Conservation (phyloP, 306 rosid genomes). For the Macrotyloma uniflorum region DNA sequence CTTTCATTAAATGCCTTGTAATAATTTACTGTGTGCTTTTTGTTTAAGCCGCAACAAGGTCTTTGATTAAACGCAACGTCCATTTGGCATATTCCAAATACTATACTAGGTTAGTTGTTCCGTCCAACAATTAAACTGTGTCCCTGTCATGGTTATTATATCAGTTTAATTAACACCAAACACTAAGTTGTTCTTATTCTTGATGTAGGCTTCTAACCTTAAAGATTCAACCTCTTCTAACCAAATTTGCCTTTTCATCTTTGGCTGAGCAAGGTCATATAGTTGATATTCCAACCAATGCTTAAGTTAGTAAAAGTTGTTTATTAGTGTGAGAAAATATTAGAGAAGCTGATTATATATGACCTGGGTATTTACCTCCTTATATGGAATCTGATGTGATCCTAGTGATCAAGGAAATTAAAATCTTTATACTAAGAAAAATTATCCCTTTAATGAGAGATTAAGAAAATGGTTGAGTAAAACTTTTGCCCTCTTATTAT, state of each 20-base stretch:
- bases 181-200: background rate
- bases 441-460: background rate
- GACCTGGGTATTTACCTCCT: background rate
- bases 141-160: background rate
- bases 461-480: background rate
- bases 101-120: background rate
- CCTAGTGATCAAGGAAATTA: background rate
- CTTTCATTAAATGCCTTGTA: background rate
- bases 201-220: background rate
- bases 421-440: background rate
- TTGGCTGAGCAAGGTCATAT: background rate
- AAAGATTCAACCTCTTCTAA: background rate
- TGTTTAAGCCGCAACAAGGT: slow-evolving; percentile 7
- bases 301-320: too few relatives aligned
- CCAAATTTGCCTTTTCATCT: background rate
- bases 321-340: too few relatives aligned
- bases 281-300: too few relatives aligned
- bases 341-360: background rate
- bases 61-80: slow-evolving; percentile 35
- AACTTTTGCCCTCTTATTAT: background rate
- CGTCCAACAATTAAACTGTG: background rate
- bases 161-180: background rate
- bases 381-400: background rate
- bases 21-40: slow-evolving; percentile 4
- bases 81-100: background rate